Percentiles rank a stretch among this genome's conserved stretches.
Evolutionary conservation across 192 early-diverging fungal genomes (phyloP).

Genomic region (Cetraspora pellucida): DNA sequence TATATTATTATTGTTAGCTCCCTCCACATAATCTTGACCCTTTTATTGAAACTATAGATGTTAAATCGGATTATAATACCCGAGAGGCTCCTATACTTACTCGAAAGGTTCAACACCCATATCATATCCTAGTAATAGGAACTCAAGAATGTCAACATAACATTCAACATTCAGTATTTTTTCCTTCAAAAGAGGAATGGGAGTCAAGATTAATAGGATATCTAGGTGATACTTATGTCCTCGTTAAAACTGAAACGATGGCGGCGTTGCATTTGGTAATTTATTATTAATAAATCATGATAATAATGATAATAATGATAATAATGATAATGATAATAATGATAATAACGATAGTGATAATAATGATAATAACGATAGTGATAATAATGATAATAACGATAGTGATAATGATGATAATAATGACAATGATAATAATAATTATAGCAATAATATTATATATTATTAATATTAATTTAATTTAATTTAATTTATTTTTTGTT

Average conservation of each 20-base stretch:
- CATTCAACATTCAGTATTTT: slow-evolving; percentile 52
- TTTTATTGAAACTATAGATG: background rate
- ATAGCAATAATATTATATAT: background rate
- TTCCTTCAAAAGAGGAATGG: slow-evolving; percentile 55
- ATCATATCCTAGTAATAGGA: slow-evolving; percentile 56
- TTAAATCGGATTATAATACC: background rate
- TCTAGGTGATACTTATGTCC: slow-evolving; percentile 48
- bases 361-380: background rate
- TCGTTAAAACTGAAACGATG: slow-evolving; percentile 54
- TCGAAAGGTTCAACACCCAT: slow-evolving; percentile 42
- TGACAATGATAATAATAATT: no score
- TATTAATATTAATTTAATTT: background rate
- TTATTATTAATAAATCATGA: background rate
- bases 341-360: no score
- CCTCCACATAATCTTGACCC: slow-evolving; percentile 26
- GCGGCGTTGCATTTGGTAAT: slow-evolving; percentile 49
- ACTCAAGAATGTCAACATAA: slow-evolving; percentile 61
- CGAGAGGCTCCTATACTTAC: slow-evolving; percentile 35
- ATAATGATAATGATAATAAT: no score
- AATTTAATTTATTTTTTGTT: background rate
- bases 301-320: no score
- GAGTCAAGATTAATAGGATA: slow-evolving; percentile 41
- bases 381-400: no score
- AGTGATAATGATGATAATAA: no score
- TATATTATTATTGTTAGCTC: slow-evolving; percentile 22